Conservation (phyloP, 164 flowering plant genomes). For the Vitis amurensis region DNA sequence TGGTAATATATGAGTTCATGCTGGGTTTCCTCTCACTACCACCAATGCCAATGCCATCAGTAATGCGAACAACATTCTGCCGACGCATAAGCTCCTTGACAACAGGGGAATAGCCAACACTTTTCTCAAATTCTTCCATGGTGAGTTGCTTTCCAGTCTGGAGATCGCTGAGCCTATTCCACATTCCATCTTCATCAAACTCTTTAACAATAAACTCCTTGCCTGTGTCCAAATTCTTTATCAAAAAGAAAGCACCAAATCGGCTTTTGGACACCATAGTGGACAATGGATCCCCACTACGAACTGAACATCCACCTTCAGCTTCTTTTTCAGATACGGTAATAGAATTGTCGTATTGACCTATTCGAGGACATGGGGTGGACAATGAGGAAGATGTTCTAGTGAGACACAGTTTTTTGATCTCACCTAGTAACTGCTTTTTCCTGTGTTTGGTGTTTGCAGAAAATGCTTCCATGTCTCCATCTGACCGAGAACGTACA, state of each 20-base stretch:
- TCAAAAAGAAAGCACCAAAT: slow-evolving; percentile 52
- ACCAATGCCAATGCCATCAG: background rate
- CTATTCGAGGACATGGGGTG: slow-evolving; percentile 17
- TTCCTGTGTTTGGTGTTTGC: slow-evolving; percentile 33
- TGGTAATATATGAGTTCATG: slow-evolving; percentile 32
- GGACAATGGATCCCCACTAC: slow-evolving; percentile 6
- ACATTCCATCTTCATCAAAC: slow-evolving; percentile 61
- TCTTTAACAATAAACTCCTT: slow-evolving; percentile 83
- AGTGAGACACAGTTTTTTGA: slow-evolving; percentile 47
- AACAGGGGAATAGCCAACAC: slow-evolving; percentile 78
- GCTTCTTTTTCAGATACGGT: slow-evolving; percentile 15
- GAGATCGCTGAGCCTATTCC: slow-evolving; percentile 71
- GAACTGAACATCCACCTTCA: background rate
- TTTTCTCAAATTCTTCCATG: slow-evolving; percentile 85
- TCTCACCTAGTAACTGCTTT: slow-evolving; percentile 46
- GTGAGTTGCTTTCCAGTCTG: slow-evolving; percentile 82
- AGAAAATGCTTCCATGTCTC: slow-evolving; percentile 38
- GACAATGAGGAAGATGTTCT: slow-evolving; percentile 48
- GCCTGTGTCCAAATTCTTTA: slow-evolving; percentile 87
- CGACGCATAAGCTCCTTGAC: slow-evolving; percentile 88
- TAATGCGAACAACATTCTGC: slow-evolving; percentile 25
- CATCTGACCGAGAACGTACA: slow-evolving; percentile 65
- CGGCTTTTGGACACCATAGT: slow-evolving; percentile 10
- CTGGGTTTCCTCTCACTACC: slow-evolving; percentile 22
- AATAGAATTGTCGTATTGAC: slow-evolving; percentile 16